Evolutionary conservation across 441 rosid species (phyloP), one percentile per base, ranked within the genome.

Genomic region (Populus hybrid): DNA sequence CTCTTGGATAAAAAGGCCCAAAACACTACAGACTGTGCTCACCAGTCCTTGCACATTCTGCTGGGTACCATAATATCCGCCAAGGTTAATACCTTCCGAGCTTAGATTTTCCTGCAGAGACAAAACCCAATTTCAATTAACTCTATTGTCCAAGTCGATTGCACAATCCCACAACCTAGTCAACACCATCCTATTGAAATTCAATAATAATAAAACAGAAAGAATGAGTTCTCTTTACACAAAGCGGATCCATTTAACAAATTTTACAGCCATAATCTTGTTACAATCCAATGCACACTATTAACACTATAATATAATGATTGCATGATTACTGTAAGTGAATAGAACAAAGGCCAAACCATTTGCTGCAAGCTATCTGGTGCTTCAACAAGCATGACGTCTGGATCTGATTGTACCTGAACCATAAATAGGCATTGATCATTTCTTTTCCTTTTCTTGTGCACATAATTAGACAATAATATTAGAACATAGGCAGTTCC

Each of bases 331-430:
- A 64, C 23, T 40, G 34, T n/a, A 73, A 46, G 28, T n/a, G 68
- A 30, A 69, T 6, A 75, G 64, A 35, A 85, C 92, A 80, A 73
- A 75, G 53, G 61, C 85, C 94, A 80, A 73, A 93, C 96, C 97
- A 93, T 89, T 78, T 91, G 96, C 68, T 87, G 94, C 85, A 89
- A 80, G 87, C 88, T 85, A 70, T 90, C 96, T 70, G 86, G 91
- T 28, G 90, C 76, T 78, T 88, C 93, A 42, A 86, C 88, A 74
- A 85, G 83, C 82, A 91, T 87, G 74, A 85, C 86, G 57, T 89
- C 97, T 79, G 82, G 89, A 84, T 89, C 94, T 10, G 94, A 73
- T 75, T 81, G 90, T 79, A 85, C 87, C 97, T 92, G 92, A 19
- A 71, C 73, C 69, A 69, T 71, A 24, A 75, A 73, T 76, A 67